Evolutionary conservation across 1,139 yeast species (phyloP), one percentile per base, ranked within the genome.

Genomic region (Hyphopichia pseudoburtonii): DNA sequence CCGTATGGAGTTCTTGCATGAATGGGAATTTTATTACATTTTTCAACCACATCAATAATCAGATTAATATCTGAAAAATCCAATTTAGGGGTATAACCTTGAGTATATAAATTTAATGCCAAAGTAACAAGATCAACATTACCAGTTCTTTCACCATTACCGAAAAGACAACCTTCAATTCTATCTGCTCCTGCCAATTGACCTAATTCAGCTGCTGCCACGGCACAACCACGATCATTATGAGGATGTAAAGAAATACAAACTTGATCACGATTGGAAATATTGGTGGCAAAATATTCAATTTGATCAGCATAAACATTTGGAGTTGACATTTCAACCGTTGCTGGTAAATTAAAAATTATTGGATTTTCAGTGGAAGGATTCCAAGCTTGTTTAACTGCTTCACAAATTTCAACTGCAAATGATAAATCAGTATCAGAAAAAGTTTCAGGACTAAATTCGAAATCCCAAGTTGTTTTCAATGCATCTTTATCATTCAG

Each of bases 81-180:
- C 50, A 92, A 69, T 23, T 82, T 69, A 43, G 97, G 97, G 24
- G 85, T 60, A 30, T 89, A 80, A 46, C 97, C 97, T 65, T 92
- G 96, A 28, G 97, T 92, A 70, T 89, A 90, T 71, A 92, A 70
- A 65, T 92, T 92, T 50, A 92, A 73, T 3, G 96, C 97, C 44
- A 92, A 76, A 11, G 97, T 90, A 37, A 90, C 95, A 41, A 92
- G 71, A 63, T 92, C 98, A 46, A 92, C 97, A 61, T 92, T 92
- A 60, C 98, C 97, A 21, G 98, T 92, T 67, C 97, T 82, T 74
- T 92, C 98, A 60, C 98, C 97, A 62, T 90, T 92, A 50, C 97
- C 97, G 55, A 92, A 92, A 43, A 92, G 71, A 71, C 97, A 92
- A 36, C 98, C 97, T 67, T 92, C 98, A 28, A 92, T 94, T 66